Evolutionary conservation across 164 flowering plant species (phyloP).

Genomic region (Stephania cephalantha): DNA sequence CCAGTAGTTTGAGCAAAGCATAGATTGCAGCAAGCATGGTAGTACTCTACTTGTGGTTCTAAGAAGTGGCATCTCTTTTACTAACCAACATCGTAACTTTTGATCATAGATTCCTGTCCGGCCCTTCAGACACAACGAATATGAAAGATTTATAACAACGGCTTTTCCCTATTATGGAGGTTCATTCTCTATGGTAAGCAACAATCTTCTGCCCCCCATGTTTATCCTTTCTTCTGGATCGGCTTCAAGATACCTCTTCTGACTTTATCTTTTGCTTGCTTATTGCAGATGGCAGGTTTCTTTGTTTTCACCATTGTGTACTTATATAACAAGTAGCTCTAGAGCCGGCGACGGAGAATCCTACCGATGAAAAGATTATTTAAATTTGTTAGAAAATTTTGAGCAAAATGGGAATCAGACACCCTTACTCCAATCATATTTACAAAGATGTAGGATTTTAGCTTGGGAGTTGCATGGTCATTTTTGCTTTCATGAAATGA

Average conservation of each 20-base stretch:
- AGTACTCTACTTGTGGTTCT: background rate
- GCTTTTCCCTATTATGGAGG: conserved; percentile 95
- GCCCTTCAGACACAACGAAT: conserved; percentile 95
- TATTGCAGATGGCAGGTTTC: conserved; percentile 86
- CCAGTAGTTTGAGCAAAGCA: background rate
- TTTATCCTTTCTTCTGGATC: background rate
- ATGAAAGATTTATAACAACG: conserved; percentile 83
- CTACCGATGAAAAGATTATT: background rate
- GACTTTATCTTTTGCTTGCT: conserved; percentile 3
- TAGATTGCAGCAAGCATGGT: background rate
- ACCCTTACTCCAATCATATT: conserved; percentile 8
- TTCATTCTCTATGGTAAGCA: conserved; percentile 74
- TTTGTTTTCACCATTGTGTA: conserved; percentile 61
- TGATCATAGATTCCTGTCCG: conserved; percentile 88
- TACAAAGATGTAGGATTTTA: conserved; percentile 1
- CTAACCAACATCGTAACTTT: background rate
- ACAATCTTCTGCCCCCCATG: background rate
- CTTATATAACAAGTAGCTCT: conserved; percentile 59
- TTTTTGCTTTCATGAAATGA: conserved; percentile 10
- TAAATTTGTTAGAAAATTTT: conserved; percentile 8
- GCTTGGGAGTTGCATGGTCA: conserved; percentile 16
- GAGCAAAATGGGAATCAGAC: conserved; percentile 2
- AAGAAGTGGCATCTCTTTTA: background rate
- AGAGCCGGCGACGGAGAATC: background rate
- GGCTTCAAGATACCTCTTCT: background rate